A percentile compares a stretch with the other conserved stretches of the same genome.
phyloP scores from a whole-genome alignment of 1,284 basidiomycete genomes.

The Cutaneotrichosporon dermatis region DNA sequence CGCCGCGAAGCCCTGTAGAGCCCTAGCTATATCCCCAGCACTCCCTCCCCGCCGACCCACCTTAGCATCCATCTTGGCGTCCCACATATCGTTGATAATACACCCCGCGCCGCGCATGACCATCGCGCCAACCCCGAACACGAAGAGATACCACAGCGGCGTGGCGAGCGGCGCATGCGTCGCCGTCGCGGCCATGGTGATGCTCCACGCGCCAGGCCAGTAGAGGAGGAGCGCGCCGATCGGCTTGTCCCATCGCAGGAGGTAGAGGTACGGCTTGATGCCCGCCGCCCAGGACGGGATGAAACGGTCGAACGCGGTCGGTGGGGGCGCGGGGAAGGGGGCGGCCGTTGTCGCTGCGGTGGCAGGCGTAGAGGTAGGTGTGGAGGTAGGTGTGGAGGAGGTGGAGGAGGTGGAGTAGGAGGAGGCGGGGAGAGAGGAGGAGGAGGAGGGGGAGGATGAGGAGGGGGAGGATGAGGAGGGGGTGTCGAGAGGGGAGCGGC shows the following conservation, averaged over 20 bases:
- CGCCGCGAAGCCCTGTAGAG: no score
- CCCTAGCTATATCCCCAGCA: no score
- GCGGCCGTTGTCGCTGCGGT: neutral
- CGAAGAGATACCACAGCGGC: constrained; percentile 67
- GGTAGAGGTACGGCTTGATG: constrained; percentile 68
- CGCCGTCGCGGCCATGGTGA: constrained; percentile 86
- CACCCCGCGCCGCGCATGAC: constrained; percentile 98
- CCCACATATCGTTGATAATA: constrained; percentile 99
- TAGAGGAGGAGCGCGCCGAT: constrained; percentile 88
- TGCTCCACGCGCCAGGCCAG: constrained; percentile 96
- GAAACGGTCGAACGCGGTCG: constrained; percentile 24
- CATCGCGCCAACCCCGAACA: constrained; percentile 86
- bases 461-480: neutral
- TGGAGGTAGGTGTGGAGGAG: no score
- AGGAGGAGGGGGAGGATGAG: no score
- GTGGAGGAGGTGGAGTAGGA: no score
- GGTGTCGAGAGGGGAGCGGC: neutral
- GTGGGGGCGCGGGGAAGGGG: constrained; percentile 1
- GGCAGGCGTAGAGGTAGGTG: neutral
- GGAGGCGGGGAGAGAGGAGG: no score
- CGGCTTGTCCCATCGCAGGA: constrained; percentile 89
- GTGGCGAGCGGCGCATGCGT: constrained; percentile 60
- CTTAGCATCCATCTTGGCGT: constrained; percentile 79
- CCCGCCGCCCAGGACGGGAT: constrained; percentile 32
- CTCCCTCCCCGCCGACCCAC: no score